Evolutionary conservation across 1,284 basidiomycete genomes (phyloP), one percentile per base, ranked within the genome.

Genomic region (Dichomitus squalens): DNA sequence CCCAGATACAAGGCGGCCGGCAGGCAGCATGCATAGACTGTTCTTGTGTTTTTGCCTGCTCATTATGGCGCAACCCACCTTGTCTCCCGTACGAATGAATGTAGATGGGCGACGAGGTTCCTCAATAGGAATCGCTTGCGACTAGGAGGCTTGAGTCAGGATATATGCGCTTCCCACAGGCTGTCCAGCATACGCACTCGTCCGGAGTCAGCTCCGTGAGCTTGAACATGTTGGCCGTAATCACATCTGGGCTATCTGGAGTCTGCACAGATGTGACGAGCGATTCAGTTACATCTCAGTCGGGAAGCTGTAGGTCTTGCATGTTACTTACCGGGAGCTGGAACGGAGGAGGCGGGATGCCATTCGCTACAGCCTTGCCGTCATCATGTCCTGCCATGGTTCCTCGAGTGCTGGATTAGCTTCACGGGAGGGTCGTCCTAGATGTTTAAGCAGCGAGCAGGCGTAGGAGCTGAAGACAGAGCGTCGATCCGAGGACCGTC

Each of bases 41-140:
- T n/a, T n/a, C n/a, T n/a, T n/a, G n/a, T n/a, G n/a, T n/a, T n/a
- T n/a, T n/a, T n/a, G 29, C 29, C 11, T 31, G 11, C 6, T 31
- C 29, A 9, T 47, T 3, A 18, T 43, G 9, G 9, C 18, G 11
- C 38, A 1, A 65, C 75, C 50, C 23, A 81, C 82, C 75, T 76
- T 0, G 87, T 88, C 71, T 94, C 92, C 49, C 79, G 80, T 71
- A 69, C 84, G 78, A 65, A 91, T 70, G 41, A 83, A 81, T 55
- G 86, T 79, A 55, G 81, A 81, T 60, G 84, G 66, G 55, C 80
- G 77, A 71, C 82, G 81, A 48, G 75, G 57, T 35, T 87, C 85
- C 58, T 81, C 72, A 63, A 52, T 21, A 73, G 61, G 61, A 71
- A 72, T 21, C 60, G 65, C 53, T 60, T 62, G 25, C 71, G 68